Percentiles rank a stretch among this genome's conserved stretches.
phyloP scores from a whole-genome alignment of 2,329 filamentous ascomycete species.

The Paecilomyces dactylethromorphus region DNA sequence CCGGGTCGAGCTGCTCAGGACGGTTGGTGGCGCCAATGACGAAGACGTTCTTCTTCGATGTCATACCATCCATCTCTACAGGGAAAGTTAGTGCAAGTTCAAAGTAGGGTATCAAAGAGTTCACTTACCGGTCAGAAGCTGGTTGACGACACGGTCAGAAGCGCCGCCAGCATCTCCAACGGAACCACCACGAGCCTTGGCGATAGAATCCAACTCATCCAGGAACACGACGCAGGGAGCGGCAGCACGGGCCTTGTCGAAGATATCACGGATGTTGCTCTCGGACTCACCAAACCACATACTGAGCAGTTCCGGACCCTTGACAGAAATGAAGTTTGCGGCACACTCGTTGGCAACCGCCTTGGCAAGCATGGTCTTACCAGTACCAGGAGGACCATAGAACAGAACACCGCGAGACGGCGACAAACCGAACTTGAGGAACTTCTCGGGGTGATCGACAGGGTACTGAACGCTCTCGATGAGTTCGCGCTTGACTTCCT shows the following conservation, averaged over 20 bases:
- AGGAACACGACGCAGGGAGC: conserved; percentile 98
- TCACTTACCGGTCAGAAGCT: conserved; percentile 84
- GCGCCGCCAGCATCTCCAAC: conserved; percentile 94
- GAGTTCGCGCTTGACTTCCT: conserved; percentile 98
- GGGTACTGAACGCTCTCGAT: conserved; percentile 99
- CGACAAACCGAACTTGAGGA: conserved; percentile 99
- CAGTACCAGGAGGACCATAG: conserved; percentile 97
- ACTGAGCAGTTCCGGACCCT: conserved; percentile 94
- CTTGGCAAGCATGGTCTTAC: conserved; percentile 99
- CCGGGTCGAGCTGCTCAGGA: conserved; percentile 96
- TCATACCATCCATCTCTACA: conserved; percentile 99
- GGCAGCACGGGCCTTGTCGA: conserved; percentile 97
- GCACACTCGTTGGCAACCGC: conserved; percentile 98
- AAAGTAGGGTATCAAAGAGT: neutral
- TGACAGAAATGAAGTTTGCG: conserved; percentile 99
- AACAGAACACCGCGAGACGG: conserved; percentile 97
- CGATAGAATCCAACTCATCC: conserved; percentile 96
- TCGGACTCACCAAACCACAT: conserved; percentile 99
- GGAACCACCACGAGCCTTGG: conserved; percentile 97
- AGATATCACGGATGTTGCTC: conserved; percentile 99
- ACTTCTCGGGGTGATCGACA: conserved; percentile 98
- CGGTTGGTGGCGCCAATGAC: conserved; percentile 98
- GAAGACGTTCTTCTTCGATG: conserved; percentile 99
- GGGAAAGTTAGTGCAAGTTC: conserved; percentile 35
- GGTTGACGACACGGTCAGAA: conserved; percentile 98